Base-by-base conservation (phyloP, 345 rosid genomes). In the Lepidium africanum region DNA sequence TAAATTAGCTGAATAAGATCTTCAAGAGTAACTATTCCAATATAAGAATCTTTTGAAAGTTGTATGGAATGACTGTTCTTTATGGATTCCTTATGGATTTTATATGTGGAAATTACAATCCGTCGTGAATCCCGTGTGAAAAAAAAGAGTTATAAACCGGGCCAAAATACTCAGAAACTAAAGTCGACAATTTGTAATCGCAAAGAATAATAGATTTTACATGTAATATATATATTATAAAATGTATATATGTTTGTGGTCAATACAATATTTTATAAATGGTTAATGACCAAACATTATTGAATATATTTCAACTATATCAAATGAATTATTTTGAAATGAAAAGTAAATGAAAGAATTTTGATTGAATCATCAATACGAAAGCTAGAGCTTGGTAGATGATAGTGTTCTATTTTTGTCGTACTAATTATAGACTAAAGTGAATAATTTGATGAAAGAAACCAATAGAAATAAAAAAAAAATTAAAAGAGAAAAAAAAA, bases 381-480 rank as follows among this genome's bases (percentile, higher is more conserved):
- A 73, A 58, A 59, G 38, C 21, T 73, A 72, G 45, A 64, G 71
- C 47, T 72, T 19, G 14, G 38, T 57, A 41, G 69, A 63, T 56
- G 17, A 19, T 30, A 48, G 39, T 48, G 65, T 33, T 47, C 16
- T 1, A 6, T 54, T 32, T 49, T 19, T 14, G 53, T 72, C 54
- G 66, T 72, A 57, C 71, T 65, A 59, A 72, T 49, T 48, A 65
- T 33, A 65, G 45, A 21, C 58, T 52, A 67, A 74, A 74, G 55
- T 59, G 5, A 67, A 51, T 35, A 41, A 58, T 49, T 47, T 72
- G 17, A 39, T 49, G 42, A 51, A 50, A 56, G 52, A 56, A 56
- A 55, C 35, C 48, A 59, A 66, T 49, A 42, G 21, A 65, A 58
- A 25, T 3, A 7, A 3, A 14, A 15, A 51, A 5, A 65, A 33